Conservation (phyloP, 208 protist species). For the Endotrypanum monterogeii region DNA sequence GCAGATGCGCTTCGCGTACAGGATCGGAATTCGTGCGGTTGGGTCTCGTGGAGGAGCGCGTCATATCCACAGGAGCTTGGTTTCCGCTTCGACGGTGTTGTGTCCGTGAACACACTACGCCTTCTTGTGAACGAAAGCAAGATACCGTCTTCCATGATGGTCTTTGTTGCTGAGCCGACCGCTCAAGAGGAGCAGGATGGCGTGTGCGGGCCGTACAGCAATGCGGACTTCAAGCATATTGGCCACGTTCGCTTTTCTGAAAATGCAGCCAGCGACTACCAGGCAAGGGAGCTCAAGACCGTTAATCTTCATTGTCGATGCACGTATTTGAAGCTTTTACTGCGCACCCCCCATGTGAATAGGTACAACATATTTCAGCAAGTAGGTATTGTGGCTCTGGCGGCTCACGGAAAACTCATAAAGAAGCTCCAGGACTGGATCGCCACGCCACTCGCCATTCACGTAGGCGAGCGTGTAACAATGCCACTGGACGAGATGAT, state of each 20-base stretch:
- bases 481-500: conserved; percentile 84
- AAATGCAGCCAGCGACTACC: conserved; percentile 58
- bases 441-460: conserved; percentile 29
- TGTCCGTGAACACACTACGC: conserved; percentile 67
- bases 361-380: conserved; percentile 89
- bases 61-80: conserved; percentile 89
- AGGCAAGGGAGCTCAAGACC: conserved; percentile 89
- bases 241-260: conserved; percentile 79
- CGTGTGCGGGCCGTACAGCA: conserved; percentile 52
- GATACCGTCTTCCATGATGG: conserved; percentile 82
- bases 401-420: conserved; percentile 65
- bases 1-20: conserved; percentile 58
- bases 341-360: conserved; percentile 75
- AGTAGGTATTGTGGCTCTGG: conserved; percentile 82
- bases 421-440: conserved; percentile 39
- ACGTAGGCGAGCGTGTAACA: conserved; percentile 56
- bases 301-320: conserved; percentile 66
- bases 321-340: conserved; percentile 85
- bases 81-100: conserved; percentile 88
- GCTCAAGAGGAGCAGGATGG: conserved; percentile 55
- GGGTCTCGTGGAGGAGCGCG: conserved; percentile 84
- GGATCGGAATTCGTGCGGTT: conserved; percentile 59
- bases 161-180: conserved; percentile 65
- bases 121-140: conserved; percentile 86
- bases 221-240: conserved; percentile 63